Base-by-base conservation (phyloP, 495 filamentous ascomycete species). In the Penicillium coprophilum region DNA sequence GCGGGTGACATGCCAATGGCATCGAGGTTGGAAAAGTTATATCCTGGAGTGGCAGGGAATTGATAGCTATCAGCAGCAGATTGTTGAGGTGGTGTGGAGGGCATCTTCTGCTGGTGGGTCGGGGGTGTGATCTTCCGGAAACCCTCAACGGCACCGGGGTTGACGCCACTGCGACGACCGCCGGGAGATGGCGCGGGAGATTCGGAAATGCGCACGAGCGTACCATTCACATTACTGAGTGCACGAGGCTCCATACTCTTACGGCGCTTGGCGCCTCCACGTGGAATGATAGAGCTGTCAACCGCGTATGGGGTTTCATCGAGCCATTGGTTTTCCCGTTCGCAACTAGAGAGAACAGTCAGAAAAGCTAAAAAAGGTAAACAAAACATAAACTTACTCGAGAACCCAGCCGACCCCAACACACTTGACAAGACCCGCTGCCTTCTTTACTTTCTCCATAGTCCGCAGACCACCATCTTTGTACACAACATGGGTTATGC, bases 401-500 rank as follows among this genome's bases (percentile, higher is more conserved):
- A 94, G 80, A 54, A 95, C 90, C 91, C 91, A 96, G 55, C 85
- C 86, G 43, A 93, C 89, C 36, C 90, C 89, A 27, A 96, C 90
- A 69, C 90, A 94, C 56, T 86, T 82, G 7, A 96, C 89, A 20
- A 88, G 77, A 1, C 89, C 91, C 19, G 81, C 79, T 31, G 84
- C 86, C 58, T 88, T 80, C 50, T 85, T 79, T 8, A 95, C 90
- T 69, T 96, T 97, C 69, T 96, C 88, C 50, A 97, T 68, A 0
- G 93, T 97, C 32, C 88, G 82, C 51, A 90, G 84, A 9, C 87
- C 87, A 40, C 94, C 94, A 71, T 96, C 94, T 65, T 97, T 97
- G 74, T 89, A 98, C 2, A 98, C 85, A 1, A 98, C 89, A 63
- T 98, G 94, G 5, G 94, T 98, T 65, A 97, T 92, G 3, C 89